phyloP scores from a whole-genome alignment of 768 basidiomycete genomes.

The Imleria badia region DNA sequence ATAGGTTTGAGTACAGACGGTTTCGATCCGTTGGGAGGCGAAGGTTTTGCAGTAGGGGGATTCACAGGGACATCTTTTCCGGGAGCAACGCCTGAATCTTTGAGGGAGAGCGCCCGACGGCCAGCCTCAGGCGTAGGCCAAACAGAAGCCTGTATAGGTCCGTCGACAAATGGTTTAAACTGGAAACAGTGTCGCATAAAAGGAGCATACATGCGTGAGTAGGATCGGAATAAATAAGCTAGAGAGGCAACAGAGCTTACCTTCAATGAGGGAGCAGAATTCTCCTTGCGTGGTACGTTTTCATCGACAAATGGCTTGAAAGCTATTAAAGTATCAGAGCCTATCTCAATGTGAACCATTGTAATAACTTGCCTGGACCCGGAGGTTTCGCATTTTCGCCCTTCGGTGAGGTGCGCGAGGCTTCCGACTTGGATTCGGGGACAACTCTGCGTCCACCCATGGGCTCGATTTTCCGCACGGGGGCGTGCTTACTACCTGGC shows the following conservation, averaged over 20 bases:
- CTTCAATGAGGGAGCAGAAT: constrained; percentile 33
- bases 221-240: neutral
- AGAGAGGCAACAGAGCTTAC: constrained; percentile 4
- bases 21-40: constrained; percentile 21
- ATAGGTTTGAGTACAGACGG: constrained; percentile 33
- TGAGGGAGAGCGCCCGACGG: constrained; percentile 50
- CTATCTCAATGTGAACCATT: constrained; percentile 17
- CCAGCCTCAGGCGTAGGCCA: constrained; percentile 31
- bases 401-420: constrained; percentile 32
- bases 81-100: constrained; percentile 36
- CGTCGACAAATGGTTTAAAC: constrained; percentile 71
- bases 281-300: constrained; percentile 46
- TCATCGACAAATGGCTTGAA: constrained; percentile 76
- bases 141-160: constrained; percentile 42
- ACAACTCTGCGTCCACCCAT: constrained; percentile 35
- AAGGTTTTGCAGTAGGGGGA: constrained; percentile 25
- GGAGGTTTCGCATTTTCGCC: constrained; percentile 23
- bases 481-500: constrained; percentile 72
- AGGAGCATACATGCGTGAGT: constrained; percentile 7
- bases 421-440: constrained; percentile 34
- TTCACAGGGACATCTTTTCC: constrained; percentile 21
- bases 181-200: constrained; percentile 24
- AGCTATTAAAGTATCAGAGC: constrained; percentile 8
- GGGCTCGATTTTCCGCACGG: constrained; percentile 65
- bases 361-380: constrained; percentile 39